Evolutionary conservation across 257 asterid genomes (phyloP), one percentile per base, ranked within the genome.

Genomic region (Nicotiana sylvestris): DNA sequence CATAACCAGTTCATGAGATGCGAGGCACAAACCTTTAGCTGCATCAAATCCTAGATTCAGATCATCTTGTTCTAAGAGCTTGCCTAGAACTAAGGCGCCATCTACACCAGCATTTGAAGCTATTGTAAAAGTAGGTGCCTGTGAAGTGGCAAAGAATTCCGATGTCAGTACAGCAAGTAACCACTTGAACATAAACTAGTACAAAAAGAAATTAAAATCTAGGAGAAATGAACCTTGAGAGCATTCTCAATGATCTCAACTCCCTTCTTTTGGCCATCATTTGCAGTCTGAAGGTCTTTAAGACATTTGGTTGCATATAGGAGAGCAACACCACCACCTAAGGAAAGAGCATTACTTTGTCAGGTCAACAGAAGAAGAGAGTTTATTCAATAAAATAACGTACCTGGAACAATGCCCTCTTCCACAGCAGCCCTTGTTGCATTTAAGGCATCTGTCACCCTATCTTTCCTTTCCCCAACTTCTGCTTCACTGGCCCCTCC

Each of bases 251-350:
- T 88, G 57, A 93, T 92, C 90, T 91, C 90, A 78, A 93, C 93
- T 85, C 98, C 98, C 87, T 90, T 87, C 83, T 77, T 90, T 85
- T 95, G 96, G 88, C 91, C 97, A 82, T 91, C 97, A 39, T 92
- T 95, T 83, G 88, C 85, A 76, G 95, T 91, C 86, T 91, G 88
- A 82, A 93, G 89, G 81, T 87, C 84, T 82, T 85, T 89, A 61
- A 95, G 91, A 86, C 86, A 89, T 87, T 90, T 88, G 49, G 93
- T 86, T 67, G 98, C 97, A 85, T 93, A 91, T 85, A 95, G 87
- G 58, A 95, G 96, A 84, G 98, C 95, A 89, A 92, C 94, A 35
- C 98, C 98, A 79, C 98, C 98, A 86, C 98, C 97, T 94, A 88
- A 70, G 64, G 61, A 80, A 81, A 60, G 74, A 79, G 32, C 64